Conservation (phyloP, 225 moss, liverwort and hornwort genomes). For the Straminergon stramineum region DNA sequence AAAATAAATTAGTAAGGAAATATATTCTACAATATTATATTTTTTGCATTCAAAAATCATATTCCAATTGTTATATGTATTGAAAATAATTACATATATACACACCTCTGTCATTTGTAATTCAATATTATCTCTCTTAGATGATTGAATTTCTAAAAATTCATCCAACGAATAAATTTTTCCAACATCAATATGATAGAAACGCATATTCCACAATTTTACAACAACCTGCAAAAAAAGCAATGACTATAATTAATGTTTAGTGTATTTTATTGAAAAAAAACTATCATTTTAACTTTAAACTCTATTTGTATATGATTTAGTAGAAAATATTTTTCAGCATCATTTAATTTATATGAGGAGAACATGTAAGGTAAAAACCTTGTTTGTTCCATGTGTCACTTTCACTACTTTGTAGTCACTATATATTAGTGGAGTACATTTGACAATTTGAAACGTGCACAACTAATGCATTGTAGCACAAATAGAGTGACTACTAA, state of each 20-base stretch:
- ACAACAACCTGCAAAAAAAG: constrained; percentile 26
- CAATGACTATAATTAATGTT: neutral
- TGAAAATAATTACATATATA: neutral
- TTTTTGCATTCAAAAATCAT: neutral
- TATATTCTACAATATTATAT: neutral
- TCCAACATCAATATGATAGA: constrained; percentile 34
- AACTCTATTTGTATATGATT: neutral
- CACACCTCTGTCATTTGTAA: neutral
- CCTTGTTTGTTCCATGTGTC: too few species aligned
- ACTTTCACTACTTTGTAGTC: neutral
- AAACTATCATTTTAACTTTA: neutral
- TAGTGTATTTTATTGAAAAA: too few species aligned
- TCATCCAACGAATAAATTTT: constrained; percentile 40
- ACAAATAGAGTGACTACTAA: fast-evolving
- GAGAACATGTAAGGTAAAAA: fast-evolving
- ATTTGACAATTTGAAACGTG: neutral
- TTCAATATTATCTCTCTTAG: neutral
- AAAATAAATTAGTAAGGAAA: fast-evolving
- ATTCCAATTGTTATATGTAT: too few species aligned
- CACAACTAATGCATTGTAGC: too few species aligned
- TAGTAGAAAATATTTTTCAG: too few species aligned
- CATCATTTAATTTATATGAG: neutral
- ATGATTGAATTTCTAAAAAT: constrained; percentile 32
- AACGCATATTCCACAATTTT: constrained; percentile 43
- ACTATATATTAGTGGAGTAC: fast-evolving